These are phyloP conservation scores for Schizothecium vesticola DNA, from an alignment of 495 filamentous ascomycete genomes.

Conservation along the genomic window DNA sequence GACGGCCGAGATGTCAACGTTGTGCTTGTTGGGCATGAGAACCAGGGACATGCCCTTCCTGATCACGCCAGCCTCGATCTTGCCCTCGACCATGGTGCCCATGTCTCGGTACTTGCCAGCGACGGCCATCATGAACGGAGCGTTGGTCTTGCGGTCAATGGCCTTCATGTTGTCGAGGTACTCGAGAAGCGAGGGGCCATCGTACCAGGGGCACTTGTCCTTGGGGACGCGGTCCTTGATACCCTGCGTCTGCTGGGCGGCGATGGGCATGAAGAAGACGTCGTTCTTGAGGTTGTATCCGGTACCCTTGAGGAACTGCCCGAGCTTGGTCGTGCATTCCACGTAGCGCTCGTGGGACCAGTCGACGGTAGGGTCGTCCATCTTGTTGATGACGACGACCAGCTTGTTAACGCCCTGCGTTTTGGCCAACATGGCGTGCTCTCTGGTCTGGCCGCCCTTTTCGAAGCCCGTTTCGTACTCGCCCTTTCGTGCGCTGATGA, in stretches of 20 bases:
- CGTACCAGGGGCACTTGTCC: slow-evolving; percentile 73
- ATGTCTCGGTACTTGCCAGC: slow-evolving; percentile 93
- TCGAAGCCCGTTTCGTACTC: slow-evolving; percentile 99
- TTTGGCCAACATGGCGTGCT: slow-evolving; percentile 94
- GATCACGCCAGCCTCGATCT: slow-evolving; percentile 85
- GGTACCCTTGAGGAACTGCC: slow-evolving; percentile 78
- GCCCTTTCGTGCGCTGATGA: slow-evolving; percentile 95
- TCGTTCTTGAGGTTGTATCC: slow-evolving; percentile 92
- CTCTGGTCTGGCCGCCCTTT: slow-evolving; percentile 94
- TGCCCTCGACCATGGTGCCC: slow-evolving; percentile 96
- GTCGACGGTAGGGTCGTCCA: slow-evolving; percentile 94
- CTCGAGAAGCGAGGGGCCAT: slow-evolving; percentile 90
- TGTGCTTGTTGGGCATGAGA: slow-evolving; percentile 92
- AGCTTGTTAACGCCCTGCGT: slow-evolving; percentile 98
- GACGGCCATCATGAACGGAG: slow-evolving; percentile 99
- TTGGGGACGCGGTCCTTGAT: slow-evolving; percentile 84
- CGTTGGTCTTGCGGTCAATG: slow-evolving; percentile 91
- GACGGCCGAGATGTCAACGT: slow-evolving; percentile 70
- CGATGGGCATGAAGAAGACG: slow-evolving; percentile 92
- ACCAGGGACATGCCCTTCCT: slow-evolving; percentile 77
- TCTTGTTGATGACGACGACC: slow-evolving; percentile 92
- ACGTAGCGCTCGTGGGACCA: slow-evolving; percentile 90
- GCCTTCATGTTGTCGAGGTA: slow-evolving; percentile 87
- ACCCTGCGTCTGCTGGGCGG: slow-evolving; percentile 74
- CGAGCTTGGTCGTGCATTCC: slow-evolving; percentile 86